A percentile compares a stretch with the other conserved stretches of the same genome.
Evolutionary conservation across 2,329 filamentous ascomycete species (phyloP).

Genomic region (Colletotrichum zoysiae): DNA sequence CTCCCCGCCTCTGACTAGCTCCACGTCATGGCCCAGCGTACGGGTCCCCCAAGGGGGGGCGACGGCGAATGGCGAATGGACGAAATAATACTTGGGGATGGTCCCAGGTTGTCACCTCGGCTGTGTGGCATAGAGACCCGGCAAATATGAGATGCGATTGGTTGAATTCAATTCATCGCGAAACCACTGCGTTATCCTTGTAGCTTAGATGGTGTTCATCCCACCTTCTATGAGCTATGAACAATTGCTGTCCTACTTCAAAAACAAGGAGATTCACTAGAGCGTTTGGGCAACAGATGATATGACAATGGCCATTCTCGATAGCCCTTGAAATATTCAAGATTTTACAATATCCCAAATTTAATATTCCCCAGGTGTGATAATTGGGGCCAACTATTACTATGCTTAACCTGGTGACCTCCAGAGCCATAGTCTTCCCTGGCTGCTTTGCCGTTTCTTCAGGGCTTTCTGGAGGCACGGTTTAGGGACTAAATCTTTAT

Average conservation of each 20-base stretch:
- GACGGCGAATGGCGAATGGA: not conserved
- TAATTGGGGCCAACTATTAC: not conserved
- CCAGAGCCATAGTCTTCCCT: not conserved
- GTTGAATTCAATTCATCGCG: not conserved
- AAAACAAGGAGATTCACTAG: too few relatives aligned
- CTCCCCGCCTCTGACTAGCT: not conserved
- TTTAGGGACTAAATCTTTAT: not conserved
- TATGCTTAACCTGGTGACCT: not conserved
- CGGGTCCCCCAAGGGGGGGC: not conserved
- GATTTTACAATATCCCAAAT: not conserved
- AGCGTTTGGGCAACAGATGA: not conserved
- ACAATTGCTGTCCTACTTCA: too few relatives aligned
- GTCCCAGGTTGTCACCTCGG: not conserved
- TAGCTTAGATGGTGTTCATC: constrained; percentile 18
- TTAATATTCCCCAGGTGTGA: not conserved
- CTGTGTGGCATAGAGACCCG: too few relatives aligned
- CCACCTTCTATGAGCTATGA: not conserved
- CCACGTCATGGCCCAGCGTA: not conserved
- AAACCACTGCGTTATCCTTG: not conserved
- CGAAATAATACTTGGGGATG: not conserved
- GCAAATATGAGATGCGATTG: constrained; percentile 26
- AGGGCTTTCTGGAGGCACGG: not conserved
- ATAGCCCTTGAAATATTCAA: not conserved
- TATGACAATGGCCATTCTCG: too few relatives aligned
- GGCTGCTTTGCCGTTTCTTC: too few relatives aligned